Base-by-base conservation (phyloP, 805 yeast genomes). In the Monosporozyma solicola region DNA sequence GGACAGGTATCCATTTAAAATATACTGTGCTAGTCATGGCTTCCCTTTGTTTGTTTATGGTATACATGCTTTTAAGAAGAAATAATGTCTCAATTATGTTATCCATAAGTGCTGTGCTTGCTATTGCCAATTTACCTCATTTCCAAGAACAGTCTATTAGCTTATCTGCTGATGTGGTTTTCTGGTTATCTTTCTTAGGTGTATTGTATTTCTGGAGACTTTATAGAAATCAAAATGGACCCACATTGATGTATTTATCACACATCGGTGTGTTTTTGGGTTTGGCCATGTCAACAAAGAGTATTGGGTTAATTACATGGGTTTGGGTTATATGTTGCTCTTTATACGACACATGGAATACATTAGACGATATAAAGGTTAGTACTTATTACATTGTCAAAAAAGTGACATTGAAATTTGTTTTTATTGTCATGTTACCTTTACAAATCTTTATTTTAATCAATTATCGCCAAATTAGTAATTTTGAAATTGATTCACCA, bases 231-330 rank as follows among this genome's bases (percentile, higher is more conserved):
- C 72, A n/a, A 80, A 0, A 80, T 80, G 53, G 52, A 77, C 2
- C 62, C 56, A 35, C 56, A 62, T 35, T 88, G 95, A 94, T 71
- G 69, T 66, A 74, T 54, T 60, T 85, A 53, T 75, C 1, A 58
- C 76, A 39, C 67, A 83, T 31, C 84, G 80, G 61, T 11, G 75
- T 68, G 59, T 74, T 71, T 3, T 72, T 79, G 59, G 96, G 80
- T 15, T 77, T 74, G 47, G 67, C 83, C 1, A 66, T 82, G 1
- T 77, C 90, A 7, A 77, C 85, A 3, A 87, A 87, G 63, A 79
- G 82, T 76, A 77, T 85, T 4, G 97, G 96, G 0, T 50, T 83
- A 24, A 79, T 80, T 61, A 84, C 92, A 0, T 68, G 81, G 53
- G 68, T 68, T 0, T 89, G 95, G 95, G 69, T 86, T 11, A 77